phyloP scores from a whole-genome alignment of 208 protist species.

The Lotmaria passim region DNA sequence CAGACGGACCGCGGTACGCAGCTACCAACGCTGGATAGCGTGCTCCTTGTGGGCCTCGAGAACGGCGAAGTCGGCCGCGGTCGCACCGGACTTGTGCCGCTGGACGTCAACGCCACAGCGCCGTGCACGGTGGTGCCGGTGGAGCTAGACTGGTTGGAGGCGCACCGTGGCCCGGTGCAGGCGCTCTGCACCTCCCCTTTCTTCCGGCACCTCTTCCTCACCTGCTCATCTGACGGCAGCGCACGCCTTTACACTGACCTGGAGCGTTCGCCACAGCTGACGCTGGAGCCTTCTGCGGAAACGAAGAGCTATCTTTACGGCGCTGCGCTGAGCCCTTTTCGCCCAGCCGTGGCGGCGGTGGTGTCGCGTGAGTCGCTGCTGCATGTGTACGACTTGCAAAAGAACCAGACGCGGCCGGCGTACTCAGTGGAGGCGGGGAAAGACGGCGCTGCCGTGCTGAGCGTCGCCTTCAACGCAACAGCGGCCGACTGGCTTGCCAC shows the following conservation, averaged over 20 bases:
- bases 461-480: slow-evolving; percentile 65
- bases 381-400: slow-evolving; percentile 89
- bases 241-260: slow-evolving; percentile 80
- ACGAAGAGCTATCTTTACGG: slow-evolving; percentile 89
- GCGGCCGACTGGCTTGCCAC: slow-evolving; percentile 79
- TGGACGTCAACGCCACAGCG: slow-evolving; percentile 25
- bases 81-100: slow-evolving; percentile 40
- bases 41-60: slow-evolving; percentile 82
- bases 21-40: slow-evolving; percentile 56
- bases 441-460: slow-evolving; percentile 69
- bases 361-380: slow-evolving; percentile 82
- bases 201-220: slow-evolving; percentile 87
- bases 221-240: slow-evolving; percentile 86
- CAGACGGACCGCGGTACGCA: slow-evolving; percentile 29
- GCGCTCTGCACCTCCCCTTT: slow-evolving; percentile 81
- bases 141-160: slow-evolving; percentile 76
- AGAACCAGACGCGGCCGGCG: slow-evolving; percentile 54
- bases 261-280: slow-evolving; percentile 69
- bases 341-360: slow-evolving; percentile 79
- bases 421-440: slow-evolving; percentile 65
- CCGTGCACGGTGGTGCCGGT: slow-evolving; percentile 41
- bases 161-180: slow-evolving; percentile 83
- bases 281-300: slow-evolving; percentile 81
- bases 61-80: slow-evolving; percentile 88
- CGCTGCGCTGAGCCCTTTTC: slow-evolving; percentile 80